A percentile compares a stretch with the other conserved stretches of the same genome.
Conservation (phyloP, 495 filamentous ascomycete species). For the Cryomyces minteri region DNA sequence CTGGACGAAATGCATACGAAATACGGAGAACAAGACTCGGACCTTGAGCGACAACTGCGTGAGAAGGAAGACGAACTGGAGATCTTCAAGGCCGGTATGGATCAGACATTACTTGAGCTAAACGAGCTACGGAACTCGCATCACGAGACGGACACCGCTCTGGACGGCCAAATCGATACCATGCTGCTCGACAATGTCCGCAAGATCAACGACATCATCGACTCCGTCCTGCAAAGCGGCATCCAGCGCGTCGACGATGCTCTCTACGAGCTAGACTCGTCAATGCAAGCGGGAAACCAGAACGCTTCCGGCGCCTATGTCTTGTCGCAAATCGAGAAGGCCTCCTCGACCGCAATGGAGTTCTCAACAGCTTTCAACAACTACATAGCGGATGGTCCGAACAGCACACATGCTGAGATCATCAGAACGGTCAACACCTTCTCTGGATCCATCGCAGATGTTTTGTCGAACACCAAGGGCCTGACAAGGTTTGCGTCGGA, state of each 20-base stretch:
- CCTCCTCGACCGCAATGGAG: slow-evolving; percentile 81
- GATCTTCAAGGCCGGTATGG: slow-evolving; percentile 92
- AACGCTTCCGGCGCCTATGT: slow-evolving; percentile 94
- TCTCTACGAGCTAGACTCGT: slow-evolving; percentile 88
- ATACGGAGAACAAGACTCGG: slow-evolving; percentile 60
- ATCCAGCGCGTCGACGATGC: slow-evolving; percentile 93
- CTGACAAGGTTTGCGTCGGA: slow-evolving; percentile 86
- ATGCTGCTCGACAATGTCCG: slow-evolving; percentile 66
- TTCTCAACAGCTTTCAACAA: slow-evolving; percentile 97
- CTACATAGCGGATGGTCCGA: slow-evolving; percentile 91
- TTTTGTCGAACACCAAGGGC: slow-evolving; percentile 91
- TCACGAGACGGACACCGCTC: slow-evolving; percentile 58
- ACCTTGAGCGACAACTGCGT: slow-evolving; percentile 63
- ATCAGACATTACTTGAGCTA: slow-evolving; percentile 78
- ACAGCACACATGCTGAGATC: slow-evolving; percentile 75
- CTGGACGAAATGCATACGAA: slow-evolving; percentile 70
- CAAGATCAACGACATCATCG: slow-evolving; percentile 95
- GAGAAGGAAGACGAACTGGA: slow-evolving; percentile 97
- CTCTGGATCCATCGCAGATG: slow-evolving; percentile 77
- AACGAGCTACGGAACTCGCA: slow-evolving; percentile 54
- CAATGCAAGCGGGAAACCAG: slow-evolving; percentile 97
- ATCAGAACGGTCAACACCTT: slow-evolving; percentile 88
- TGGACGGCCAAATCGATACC: slow-evolving; percentile 83
- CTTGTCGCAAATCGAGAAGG: slow-evolving; percentile 91
- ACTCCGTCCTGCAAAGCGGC: slow-evolving; percentile 85